Percentiles rank a stretch among this genome's conserved stretches.
Evolutionary conservation across 2,329 filamentous ascomycete genomes (phyloP).

Genomic region (Trichoderma sp.): DNA sequence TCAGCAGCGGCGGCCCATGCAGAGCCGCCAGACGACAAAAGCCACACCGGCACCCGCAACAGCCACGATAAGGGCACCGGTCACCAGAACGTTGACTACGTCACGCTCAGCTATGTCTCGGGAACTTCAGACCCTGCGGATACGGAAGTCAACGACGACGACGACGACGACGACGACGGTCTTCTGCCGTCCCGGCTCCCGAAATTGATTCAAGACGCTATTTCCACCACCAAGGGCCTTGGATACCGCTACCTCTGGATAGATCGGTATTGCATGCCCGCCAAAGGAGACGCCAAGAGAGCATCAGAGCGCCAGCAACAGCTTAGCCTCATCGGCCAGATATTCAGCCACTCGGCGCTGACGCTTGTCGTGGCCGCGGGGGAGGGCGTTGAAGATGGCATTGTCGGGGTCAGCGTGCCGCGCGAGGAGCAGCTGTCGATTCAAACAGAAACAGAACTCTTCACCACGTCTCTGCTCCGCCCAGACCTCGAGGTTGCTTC

Average conservation of each 20-base stretch:
- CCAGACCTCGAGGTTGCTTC: conserved; percentile 42
- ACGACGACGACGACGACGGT: conserved; percentile 13
- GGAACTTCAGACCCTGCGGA: conserved; percentile 27
- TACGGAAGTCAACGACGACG: not conserved
- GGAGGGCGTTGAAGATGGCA: conserved; percentile 37
- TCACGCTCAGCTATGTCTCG: conserved; percentile 44
- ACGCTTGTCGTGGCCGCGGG: conserved; percentile 44
- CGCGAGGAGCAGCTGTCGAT: conserved; percentile 44
- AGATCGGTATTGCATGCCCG: conserved; percentile 42
- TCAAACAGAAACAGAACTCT: conserved; percentile 39
- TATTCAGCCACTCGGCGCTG: conserved; percentile 40
- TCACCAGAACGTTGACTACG: conserved; percentile 36
- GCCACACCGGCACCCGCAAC: conserved; percentile 2
- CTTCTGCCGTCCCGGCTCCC: conserved; percentile 37
- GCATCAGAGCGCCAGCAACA: conserved; percentile 35
- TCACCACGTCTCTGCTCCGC: conserved; percentile 42
- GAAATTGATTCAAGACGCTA: conserved; percentile 40
- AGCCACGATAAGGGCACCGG: conserved; percentile 26
- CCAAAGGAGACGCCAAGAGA: conserved; percentile 34
- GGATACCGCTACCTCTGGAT: conserved; percentile 46
- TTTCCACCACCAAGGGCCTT: conserved; percentile 38
- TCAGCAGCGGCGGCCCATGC: conserved; percentile 15
- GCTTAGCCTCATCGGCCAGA: conserved; percentile 40
- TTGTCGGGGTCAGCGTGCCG: conserved; percentile 41
- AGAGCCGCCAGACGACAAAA: not conserved